Evolutionary conservation across 2,329 filamentous ascomycete species (phyloP).

Genomic region (Shiraia sp.): DNA sequence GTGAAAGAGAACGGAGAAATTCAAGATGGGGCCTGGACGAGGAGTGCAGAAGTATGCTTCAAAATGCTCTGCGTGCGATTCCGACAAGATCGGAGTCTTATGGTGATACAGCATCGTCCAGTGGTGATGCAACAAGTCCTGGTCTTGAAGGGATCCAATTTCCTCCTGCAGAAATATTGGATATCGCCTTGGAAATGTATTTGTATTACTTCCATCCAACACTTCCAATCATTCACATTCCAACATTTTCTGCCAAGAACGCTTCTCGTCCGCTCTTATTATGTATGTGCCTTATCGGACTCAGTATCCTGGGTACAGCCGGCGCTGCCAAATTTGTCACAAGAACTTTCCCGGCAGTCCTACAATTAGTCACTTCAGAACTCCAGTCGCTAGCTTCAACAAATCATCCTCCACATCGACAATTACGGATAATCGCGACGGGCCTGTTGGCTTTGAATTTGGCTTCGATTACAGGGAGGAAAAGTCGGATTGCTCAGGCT

Average conservation of each 20-base stretch:
- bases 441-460: constrained; percentile 54
- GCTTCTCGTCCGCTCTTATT: constrained; percentile 53
- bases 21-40: constrained; percentile 44
- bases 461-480: constrained; percentile 53
- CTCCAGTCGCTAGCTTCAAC: constrained; percentile 49
- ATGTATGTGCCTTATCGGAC: constrained; percentile 58
- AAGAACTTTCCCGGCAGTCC: constrained; percentile 47
- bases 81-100: constrained; percentile 30
- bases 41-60: constrained; percentile 47
- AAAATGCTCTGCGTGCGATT: constrained; percentile 33
- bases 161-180: constrained; percentile 57
- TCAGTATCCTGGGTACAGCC: constrained; percentile 57
- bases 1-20: constrained; percentile 34
- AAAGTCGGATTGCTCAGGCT: constrained; percentile 51
- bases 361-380: constrained; percentile 49
- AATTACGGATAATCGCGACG: constrained; percentile 54
- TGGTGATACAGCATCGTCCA: constrained; percentile 38
- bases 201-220: constrained; percentile 59
- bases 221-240: constrained; percentile 58
- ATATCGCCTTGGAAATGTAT: constrained; percentile 59
- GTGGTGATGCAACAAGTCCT: constrained; percentile 32
- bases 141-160: constrained; percentile 41
- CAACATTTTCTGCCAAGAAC: constrained; percentile 56
- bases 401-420: constrained; percentile 45
- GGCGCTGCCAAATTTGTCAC: constrained; percentile 56